A percentile compares a stretch with the other conserved stretches of the same genome.
Evolutionary conservation across 768 basidiomycete genomes (phyloP).

Genomic region (Dacryopinax spathularia): DNA sequence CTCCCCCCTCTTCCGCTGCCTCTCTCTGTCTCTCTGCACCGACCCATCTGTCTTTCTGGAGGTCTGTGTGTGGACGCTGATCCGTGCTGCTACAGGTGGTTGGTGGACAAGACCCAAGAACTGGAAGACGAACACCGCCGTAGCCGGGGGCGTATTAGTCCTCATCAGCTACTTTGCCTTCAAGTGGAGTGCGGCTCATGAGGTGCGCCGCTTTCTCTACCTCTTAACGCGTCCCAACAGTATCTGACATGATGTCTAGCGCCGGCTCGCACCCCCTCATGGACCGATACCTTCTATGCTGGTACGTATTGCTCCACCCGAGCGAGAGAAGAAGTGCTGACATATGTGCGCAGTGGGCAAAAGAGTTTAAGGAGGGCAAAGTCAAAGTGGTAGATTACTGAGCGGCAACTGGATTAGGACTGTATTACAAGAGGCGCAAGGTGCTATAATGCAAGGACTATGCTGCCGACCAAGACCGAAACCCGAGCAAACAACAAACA

Average conservation of each 20-base stretch:
- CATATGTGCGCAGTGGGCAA: conserved; percentile 32
- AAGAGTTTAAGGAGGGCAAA: conserved; percentile 30
- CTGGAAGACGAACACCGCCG: conserved; percentile 75
- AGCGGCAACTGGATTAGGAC: too few species aligned
- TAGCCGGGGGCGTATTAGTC: conserved; percentile 54
- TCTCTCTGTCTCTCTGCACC: not conserved
- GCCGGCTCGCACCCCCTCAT: conserved; percentile 43
- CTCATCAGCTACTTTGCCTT: conserved; percentile 53
- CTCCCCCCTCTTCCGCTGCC: not conserved
- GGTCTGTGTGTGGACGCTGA: not conserved
- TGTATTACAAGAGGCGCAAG: conserved; percentile 6
- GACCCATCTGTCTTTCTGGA: not conserved
- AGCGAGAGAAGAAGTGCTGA: not conserved
- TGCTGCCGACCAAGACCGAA: too few species aligned
- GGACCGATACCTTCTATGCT: conserved; percentile 67
- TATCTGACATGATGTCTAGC: conserved; percentile 27
- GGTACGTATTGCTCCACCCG: conserved; percentile 31
- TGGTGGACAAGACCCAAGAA: conserved; percentile 91
- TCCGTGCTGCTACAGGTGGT: conserved; percentile 50
- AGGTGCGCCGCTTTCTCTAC: conserved; percentile 37
- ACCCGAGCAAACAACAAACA: not conserved
- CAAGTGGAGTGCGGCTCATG: conserved; percentile 59
- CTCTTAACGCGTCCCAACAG: not conserved
- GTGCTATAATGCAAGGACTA: not conserved
- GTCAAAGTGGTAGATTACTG: conserved; percentile 3